phyloP scores from a whole-genome alignment of 345 rosid species.

The Populus davidiana region DNA sequence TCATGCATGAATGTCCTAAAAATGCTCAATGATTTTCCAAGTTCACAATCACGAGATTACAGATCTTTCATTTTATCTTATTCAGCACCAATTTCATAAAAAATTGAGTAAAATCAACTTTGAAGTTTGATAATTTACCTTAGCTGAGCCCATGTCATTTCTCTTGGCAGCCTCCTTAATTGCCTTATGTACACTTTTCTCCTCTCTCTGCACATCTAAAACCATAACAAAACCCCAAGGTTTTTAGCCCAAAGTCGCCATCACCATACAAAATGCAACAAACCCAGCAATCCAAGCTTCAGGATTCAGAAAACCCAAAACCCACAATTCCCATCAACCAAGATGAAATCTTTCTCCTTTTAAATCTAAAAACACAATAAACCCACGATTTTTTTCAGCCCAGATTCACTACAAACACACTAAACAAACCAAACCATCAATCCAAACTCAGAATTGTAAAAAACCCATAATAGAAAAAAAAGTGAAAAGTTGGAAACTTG shows the following conservation, averaged over 20 bases:
- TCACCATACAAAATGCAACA: not conserved
- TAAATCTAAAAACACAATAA: not conserved
- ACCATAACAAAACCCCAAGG: constrained; percentile 2
- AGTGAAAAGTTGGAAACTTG: not conserved
- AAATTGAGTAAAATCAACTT: not conserved
- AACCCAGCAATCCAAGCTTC: not conserved
- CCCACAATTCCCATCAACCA: not conserved
- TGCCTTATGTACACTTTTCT: constrained; percentile 39
- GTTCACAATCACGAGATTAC: no score
- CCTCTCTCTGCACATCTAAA: constrained; percentile 49
- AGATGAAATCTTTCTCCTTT: not conserved
- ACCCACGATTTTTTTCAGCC: not conserved
- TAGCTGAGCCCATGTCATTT: constrained; percentile 42
- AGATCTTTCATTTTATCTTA: no score
- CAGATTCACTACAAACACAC: not conserved
- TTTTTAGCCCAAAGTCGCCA: not conserved
- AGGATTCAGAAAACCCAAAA: not conserved
- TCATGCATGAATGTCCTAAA: not conserved
- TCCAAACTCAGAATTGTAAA: not conserved
- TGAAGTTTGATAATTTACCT: constrained; percentile 22
- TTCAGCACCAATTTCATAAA: not conserved
- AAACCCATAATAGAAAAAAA: not conserved
- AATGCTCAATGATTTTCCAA: not conserved
- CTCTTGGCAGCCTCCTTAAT: constrained; percentile 44
- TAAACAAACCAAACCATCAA: not conserved